Evolutionary conservation across 2,329 filamentous ascomycete species (phyloP).

Genomic region (Penicillium sp.): DNA sequence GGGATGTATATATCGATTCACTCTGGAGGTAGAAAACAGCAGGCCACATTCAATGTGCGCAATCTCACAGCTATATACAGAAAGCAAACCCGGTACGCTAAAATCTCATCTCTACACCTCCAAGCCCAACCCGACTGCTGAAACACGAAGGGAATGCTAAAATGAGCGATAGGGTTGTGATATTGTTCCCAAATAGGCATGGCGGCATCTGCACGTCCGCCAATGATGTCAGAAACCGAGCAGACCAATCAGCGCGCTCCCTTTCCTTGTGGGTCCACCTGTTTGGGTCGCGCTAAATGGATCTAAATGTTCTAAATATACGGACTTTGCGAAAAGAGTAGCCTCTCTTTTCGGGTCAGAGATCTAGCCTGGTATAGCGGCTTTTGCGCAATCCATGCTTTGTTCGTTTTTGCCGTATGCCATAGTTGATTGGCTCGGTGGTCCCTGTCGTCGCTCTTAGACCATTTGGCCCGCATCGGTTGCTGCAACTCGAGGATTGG

Average conservation of each 20-base stretch:
- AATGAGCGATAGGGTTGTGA: slow-evolving; percentile 11
- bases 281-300: neutral
- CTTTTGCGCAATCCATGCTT: neutral
- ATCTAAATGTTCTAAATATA: slow-evolving; percentile 9
- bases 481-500: neutral
- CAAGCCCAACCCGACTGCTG: slow-evolving; percentile 12
- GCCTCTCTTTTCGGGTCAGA: neutral
- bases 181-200: slow-evolving; percentile 17
- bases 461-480: neutral
- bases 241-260: slow-evolving; percentile 13
- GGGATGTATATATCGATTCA: neutral
- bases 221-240: slow-evolving; percentile 26
- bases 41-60: neutral
- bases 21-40: neutral
- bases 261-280: neutral
- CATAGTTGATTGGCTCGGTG: neutral
- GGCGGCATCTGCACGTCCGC: neutral
- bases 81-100: neutral
- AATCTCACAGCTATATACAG: neutral
- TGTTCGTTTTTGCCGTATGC: neutral
- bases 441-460: neutral
- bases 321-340: neutral
- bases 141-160: slow-evolving; percentile 16
- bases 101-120: slow-evolving; percentile 1
- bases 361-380: neutral